Conservation (phyloP, 306 rosid genomes). For the Gastrolobium bilobum region DNA sequence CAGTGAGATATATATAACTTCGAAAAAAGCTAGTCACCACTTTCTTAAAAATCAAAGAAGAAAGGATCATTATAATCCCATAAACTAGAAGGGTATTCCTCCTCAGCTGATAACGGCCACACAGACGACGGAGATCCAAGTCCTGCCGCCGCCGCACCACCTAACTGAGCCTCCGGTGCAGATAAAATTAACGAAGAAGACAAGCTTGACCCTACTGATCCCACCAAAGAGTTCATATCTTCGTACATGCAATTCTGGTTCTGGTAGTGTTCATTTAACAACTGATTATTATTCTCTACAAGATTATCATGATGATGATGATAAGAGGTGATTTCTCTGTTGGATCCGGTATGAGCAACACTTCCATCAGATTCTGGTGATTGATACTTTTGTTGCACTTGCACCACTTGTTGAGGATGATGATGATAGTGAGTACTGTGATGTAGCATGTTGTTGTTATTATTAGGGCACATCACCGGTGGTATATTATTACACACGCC, state of each 20-base stretch:
- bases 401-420: constrained; percentile 43
- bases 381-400: constrained; percentile 24
- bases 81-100: constrained; percentile 46
- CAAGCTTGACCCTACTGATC: constrained; percentile 49
- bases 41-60: too few relatives aligned
- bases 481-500: not conserved
- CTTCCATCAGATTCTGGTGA: constrained; percentile 6
- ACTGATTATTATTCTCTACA: not conserved
- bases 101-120: too few relatives aligned
- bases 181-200: constrained; percentile 33
- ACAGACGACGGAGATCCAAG: constrained; percentile 58
- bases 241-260: constrained; percentile 38
- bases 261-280: not conserved
- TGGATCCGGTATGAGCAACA: not conserved
- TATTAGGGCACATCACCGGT: constrained; percentile 40
- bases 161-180: constrained; percentile 51
- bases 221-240: constrained; percentile 47
- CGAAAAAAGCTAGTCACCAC: too few relatives aligned
- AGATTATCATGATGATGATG: constrained; percentile 24
- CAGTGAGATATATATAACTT: too few relatives aligned
- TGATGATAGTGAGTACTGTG: constrained; percentile 37
- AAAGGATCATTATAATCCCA: constrained; percentile 90
- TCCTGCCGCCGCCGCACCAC: constrained; percentile 37
- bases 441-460: not conserved
- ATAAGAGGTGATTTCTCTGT: constrained; percentile 43